Conservation (phyloP, 176 grass and related monocot species). For the Zea mays region DNA sequence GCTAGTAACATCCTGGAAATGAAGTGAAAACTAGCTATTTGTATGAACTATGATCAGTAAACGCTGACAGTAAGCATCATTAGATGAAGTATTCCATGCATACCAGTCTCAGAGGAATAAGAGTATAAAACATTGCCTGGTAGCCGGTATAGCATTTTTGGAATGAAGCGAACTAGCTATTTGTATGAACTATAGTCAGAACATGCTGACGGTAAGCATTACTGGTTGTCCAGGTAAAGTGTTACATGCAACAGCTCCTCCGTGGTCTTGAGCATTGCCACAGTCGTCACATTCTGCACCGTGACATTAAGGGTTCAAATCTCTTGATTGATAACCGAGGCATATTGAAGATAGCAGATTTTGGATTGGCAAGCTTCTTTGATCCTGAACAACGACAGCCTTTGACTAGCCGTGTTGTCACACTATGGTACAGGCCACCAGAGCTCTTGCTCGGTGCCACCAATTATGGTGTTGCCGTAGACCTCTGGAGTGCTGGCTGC, state of each 20-base stretch:
- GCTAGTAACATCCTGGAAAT: conserved; percentile 1
- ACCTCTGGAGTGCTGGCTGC: conserved; percentile 98
- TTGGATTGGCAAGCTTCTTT: conserved; percentile 96
- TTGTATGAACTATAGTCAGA: conserved; percentile 7
- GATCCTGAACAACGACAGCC: conserved; percentile 82
- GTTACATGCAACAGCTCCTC: conserved; percentile 98
- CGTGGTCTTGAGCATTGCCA: conserved; percentile 96
- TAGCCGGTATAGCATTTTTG: neutral
- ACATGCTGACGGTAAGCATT: neutral
- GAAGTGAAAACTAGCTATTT: conserved; percentile 6
- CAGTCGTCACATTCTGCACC: conserved; percentile 81
- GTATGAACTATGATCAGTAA: conserved; percentile 10
- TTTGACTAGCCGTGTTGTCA: conserved; percentile 98
- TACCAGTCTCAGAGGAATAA: neutral
- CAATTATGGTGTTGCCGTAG: conserved; percentile 92
- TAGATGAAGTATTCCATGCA: conserved; percentile 91
- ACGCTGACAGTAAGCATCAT: neutral
- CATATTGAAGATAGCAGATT: conserved; percentile 97
- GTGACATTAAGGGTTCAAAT: conserved; percentile 99
- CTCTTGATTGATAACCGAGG: conserved; percentile 93
- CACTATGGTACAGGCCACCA: conserved; percentile 96
- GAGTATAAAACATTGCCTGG: neutral
- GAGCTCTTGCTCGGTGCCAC: conserved; percentile 96
- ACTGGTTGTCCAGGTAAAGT: conserved; percentile 76
- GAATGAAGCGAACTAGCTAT: conserved; percentile 6